Evolutionary conservation across 257 asterid species (phyloP), one percentile per base, ranked within the genome.

Genomic region (Hygrophila difformis): DNA sequence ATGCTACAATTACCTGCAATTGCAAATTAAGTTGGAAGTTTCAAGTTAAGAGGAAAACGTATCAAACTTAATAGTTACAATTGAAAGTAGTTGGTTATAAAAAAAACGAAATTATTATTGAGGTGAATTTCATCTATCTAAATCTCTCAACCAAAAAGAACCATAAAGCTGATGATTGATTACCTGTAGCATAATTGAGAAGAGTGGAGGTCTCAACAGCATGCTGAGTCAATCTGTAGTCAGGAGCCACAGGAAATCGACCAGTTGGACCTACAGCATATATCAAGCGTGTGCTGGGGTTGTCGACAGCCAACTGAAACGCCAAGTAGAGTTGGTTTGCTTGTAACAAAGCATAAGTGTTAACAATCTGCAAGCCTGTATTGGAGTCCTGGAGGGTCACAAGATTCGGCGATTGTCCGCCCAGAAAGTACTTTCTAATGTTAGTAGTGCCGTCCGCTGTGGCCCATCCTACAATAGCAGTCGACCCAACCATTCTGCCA

Each of bases 401-500:
- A 0, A 10, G 57, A 3, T 15, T 47, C 0, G 91, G 15, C 0
- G 53, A 49, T 55, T 72, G 69, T n/a, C 92, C 94, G 0, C 85
- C 83, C 3, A 85, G 64, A 31, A 5, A 75, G 49, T 85, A 85
- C 58, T 21, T 61, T 19, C 56, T 60, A 53, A 78, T 62, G 2
- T 7, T 9, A 0, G 71, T 22, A 5, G 52, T 42, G 1, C 65
- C 71, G 3, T 51, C 59, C 0, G 70, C 5, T 15, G 49, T 57
- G 0, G 63, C 67, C 95, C 95, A 84, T 0, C 87, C 93, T 1
- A 73, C 93, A 14, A 85, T 3, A 13, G 93, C 95, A 14, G 66
- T 75, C 0, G 95, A 85, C 11, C 94, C 92, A 4, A 78, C 70
- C 95, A 85, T 85, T 13, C 50, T n/a, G 1, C 95, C 95, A 7